These are phyloP conservation scores for Yarrowia yakushimensis DNA, from an alignment of 805 yeast genomes.

Conservation along the genomic window DNA sequence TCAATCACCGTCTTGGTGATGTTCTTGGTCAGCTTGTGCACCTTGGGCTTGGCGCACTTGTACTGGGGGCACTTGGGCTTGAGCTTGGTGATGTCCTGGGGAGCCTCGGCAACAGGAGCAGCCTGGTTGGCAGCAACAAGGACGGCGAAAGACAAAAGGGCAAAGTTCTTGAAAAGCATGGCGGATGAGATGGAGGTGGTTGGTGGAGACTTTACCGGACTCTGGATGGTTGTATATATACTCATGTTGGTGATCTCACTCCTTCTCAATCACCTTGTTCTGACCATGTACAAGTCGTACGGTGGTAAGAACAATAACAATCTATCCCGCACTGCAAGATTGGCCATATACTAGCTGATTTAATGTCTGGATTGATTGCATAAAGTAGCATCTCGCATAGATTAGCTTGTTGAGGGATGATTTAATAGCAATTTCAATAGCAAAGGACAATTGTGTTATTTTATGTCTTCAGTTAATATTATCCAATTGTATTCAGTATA, in stretches of 20 bases:
- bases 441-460: too few relatives aligned
- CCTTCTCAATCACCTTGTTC: neutral
- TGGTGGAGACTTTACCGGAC: neutral
- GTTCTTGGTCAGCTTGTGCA: conserved; percentile 14
- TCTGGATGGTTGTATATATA: neutral
- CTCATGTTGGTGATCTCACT: neutral
- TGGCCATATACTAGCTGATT: neutral
- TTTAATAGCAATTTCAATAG: too few relatives aligned
- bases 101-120: neutral
- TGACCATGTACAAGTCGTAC: neutral
- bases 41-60: conserved; percentile 14
- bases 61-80: conserved; percentile 11
- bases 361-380: neutral
- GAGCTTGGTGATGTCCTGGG: conserved; percentile 17
- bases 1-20: neutral
- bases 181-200: neutral
- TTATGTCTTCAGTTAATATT: too few relatives aligned
- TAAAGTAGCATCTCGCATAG: neutral
- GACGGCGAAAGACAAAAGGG: neutral
- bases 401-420: too few relatives aligned
- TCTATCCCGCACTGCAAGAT: neutral
- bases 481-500: too few relatives aligned
- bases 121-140: neutral
- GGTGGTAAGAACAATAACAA: neutral
- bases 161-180: neutral